Base-by-base conservation (phyloP, 352 stramenopile species). In the Phytopythium ostracodes region DNA sequence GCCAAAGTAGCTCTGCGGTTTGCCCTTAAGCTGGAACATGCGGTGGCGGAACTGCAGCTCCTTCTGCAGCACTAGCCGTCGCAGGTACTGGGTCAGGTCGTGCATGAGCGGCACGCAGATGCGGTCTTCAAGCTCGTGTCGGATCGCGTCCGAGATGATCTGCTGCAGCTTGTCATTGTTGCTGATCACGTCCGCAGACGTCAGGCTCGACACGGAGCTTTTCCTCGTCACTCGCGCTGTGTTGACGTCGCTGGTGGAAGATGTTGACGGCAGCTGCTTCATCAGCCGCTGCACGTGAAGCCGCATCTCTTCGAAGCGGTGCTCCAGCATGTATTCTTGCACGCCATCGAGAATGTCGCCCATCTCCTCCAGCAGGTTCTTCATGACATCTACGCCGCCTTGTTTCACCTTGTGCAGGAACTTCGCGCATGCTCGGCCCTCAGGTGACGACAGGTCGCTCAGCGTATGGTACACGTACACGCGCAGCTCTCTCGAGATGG, bases 271-370 rank as follows among this genome's bases (percentile, higher is more conserved):
- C 43, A 75, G 65, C 43, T 77, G 65, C 54, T 87, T 80, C 57
- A 92, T 73, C 44, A 91, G 59, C 27, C 81, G 71, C 54, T 90
- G 72, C 18, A 92, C 72, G 40, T 88, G 79, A 7, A 68, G 58
- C 27, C 76, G 69, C 81, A 94, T 92, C 52, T 94, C 86, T 31
- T 89, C 80, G 53, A 81, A 92, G 0, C 86, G 83, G 52, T 94
- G 84, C 60, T 92, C 81, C 4, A 94, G 77, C 86, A 94, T 94
- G 44, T 94, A 92, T 64, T 91, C 81, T 65, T 94, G 86, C 11
- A 94, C 80, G 40, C 73, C 81, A 52, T 94, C 86, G 35, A 94
- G 75, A 56, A 92, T 87, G 11, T 88, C 77, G 8, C 81, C 86
- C 15, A 92, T 76, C 58, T 90, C 81, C 57, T 94, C 76, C 12